Evolutionary conservation across 2,329 filamentous ascomycete genomes (phyloP).

Genomic region (Ophiostoma piceae): DNA sequence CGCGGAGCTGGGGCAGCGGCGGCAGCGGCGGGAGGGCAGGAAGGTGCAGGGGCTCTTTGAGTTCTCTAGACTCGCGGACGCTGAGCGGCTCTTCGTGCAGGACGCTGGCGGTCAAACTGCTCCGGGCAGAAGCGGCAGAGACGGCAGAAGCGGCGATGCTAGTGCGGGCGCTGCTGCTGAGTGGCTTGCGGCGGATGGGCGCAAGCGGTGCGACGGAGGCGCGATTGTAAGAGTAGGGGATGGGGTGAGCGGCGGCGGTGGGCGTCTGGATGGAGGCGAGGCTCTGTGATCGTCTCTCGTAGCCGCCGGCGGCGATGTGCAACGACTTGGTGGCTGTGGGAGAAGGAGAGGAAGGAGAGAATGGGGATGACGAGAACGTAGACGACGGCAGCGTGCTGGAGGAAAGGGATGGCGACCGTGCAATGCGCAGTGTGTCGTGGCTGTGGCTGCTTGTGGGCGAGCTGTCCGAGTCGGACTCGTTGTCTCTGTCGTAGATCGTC

Average conservation of each 20-base stretch:
- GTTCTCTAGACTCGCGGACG: background rate
- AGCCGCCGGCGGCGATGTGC: background rate
- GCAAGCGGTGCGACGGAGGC: slow-evolving; percentile 12
- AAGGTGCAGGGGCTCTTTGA: slow-evolving; percentile 3
- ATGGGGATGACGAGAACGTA: background rate
- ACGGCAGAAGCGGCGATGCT: slow-evolving; percentile 10
- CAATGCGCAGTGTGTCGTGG: slow-evolving; percentile 11
- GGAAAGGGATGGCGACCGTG: slow-evolving; percentile 20
- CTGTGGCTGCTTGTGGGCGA: slow-evolving; percentile 3
- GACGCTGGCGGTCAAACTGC: background rate
- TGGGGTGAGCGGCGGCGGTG: background rate
- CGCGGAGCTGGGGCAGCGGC: slow-evolving; percentile 3
- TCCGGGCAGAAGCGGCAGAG: slow-evolving; percentile 29
- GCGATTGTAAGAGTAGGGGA: slow-evolving; percentile 12
- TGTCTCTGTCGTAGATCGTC: background rate
- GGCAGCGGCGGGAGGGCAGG: background rate
- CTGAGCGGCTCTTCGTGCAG: background rate
- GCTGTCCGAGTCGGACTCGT: background rate
- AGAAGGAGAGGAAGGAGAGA: background rate
- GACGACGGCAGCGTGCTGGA: slow-evolving; percentile 21
- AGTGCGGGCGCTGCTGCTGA: slow-evolving; percentile 18
- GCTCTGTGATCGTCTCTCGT: slow-evolving; percentile 22
- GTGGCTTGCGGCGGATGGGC: slow-evolving; percentile 11
- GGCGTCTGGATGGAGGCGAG: slow-evolving; percentile 14
- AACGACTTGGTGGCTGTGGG: slow-evolving; percentile 6